These are phyloP conservation scores for Trebouxia sp. DNA, from an alignment of 139 green algal species.

Conservation along the genomic window DNA sequence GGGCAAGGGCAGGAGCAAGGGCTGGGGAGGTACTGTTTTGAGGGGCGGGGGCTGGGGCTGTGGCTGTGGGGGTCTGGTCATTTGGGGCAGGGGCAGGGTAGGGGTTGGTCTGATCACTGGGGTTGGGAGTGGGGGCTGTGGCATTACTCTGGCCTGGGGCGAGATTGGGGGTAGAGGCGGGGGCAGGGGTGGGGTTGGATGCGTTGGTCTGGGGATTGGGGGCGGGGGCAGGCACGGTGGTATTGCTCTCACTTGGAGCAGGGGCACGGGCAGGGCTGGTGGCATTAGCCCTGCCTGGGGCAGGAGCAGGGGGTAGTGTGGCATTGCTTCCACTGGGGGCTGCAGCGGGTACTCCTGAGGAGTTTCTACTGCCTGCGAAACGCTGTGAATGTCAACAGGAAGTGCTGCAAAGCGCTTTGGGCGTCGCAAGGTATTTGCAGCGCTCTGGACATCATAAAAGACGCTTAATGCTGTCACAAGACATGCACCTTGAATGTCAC, in stretches of 20 bases:
- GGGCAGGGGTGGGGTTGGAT: background rate
- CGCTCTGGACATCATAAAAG: no score
- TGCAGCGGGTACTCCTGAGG: no score
- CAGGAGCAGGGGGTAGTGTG: background rate
- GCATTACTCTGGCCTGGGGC: constrained; percentile 5
- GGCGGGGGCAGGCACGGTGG: background rate
- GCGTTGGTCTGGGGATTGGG: background rate
- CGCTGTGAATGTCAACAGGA: no score
- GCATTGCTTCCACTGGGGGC: background rate
- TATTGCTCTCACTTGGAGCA: constrained; percentile 9
- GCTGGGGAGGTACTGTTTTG: background rate
- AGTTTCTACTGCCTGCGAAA: no score
- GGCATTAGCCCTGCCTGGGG: background rate
- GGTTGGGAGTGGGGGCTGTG: background rate
- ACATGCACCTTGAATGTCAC: no score
- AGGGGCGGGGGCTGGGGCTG: background rate
- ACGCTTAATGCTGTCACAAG: no score
- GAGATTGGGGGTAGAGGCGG: no score
- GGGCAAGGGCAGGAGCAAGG: background rate
- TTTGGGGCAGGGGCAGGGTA: background rate
- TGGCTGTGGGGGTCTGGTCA: background rate
- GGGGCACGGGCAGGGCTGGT: background rate
- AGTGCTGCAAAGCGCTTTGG: no score
- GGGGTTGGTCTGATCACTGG: background rate
- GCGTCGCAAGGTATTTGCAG: no score